Evolutionary conservation across 1,284 basidiomycete genomes (phyloP).

Genomic region (Ceratobasidium sp.): DNA sequence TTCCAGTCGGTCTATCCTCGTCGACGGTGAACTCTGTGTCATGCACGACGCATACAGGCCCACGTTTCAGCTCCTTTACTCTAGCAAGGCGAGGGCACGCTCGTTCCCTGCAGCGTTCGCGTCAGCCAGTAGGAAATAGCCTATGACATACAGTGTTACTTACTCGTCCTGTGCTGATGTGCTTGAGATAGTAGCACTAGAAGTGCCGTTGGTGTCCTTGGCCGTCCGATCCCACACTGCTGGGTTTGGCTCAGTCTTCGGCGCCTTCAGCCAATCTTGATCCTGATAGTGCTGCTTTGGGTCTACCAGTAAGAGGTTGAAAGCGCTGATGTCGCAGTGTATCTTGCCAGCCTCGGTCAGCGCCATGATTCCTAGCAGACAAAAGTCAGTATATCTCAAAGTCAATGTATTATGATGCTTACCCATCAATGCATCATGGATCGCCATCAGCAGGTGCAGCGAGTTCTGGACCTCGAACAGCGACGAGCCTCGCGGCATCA

Average conservation of each 20-base stretch:
- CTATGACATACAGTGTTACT: not conserved
- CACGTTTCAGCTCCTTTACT: not conserved
- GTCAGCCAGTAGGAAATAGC: no score
- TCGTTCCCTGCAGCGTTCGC: not conserved
- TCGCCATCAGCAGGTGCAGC: constrained; percentile 16
- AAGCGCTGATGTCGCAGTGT: constrained; percentile 15
- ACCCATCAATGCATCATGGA: constrained; percentile 17
- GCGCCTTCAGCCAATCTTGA: not conserved
- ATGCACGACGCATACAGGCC: constrained; percentile 11
- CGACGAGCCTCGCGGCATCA: not conserved
- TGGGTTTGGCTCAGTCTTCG: not conserved
- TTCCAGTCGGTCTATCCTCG: not conserved
- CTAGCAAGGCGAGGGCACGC: not conserved
- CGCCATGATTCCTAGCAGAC: constrained; percentile 13
- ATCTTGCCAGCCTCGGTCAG: constrained; percentile 16
- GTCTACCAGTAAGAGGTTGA: constrained; percentile 1
- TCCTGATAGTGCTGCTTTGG: not conserved
- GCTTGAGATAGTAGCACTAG: no score
- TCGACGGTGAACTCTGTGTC: constrained; percentile 20
- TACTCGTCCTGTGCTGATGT: not conserved
- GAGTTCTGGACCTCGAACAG: constrained; percentile 1
- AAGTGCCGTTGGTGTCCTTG: not conserved
- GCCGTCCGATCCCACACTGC: not conserved
- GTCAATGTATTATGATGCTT: not conserved
- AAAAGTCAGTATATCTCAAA: not conserved